Base-by-base conservation (phyloP, 2,329 filamentous ascomycete genomes). In the Alternaria angustiovoidea region DNA sequence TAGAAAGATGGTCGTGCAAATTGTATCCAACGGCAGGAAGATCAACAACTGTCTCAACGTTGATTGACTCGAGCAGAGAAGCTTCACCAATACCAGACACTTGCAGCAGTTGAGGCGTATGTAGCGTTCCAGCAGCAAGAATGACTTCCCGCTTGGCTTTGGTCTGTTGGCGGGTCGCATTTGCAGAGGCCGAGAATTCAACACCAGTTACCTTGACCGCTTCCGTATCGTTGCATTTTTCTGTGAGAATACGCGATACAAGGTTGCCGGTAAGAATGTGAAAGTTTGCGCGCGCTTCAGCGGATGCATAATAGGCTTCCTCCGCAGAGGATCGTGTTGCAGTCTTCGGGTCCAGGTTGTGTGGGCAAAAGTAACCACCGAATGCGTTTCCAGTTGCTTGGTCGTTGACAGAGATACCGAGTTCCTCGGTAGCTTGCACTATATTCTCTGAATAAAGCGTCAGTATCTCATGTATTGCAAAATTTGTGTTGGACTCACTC, bases 31-130 rank as follows among this genome's bases (percentile, higher is more conserved):
- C 69, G 2, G 67, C 70, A 5, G 72, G 67, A 16, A 75, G 65
- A 52, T 74, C 61, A 11, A 72, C 64, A 14, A 71, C 58, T 3
- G 62, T 59, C 3, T 60, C 38, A 3, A 71, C 65, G 3, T 64
- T 64, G 57, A 74, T 68, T 8, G 51, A 61, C 28, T 59, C 54
- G 4, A 74, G 68, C 5, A 69, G 58, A 7, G 57, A 42, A 18
- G 66, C 34, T 30, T 70, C 69, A 28, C 72, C 72, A n/a, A 75
- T 71, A 8, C 72, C 72, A 28, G 70, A 73, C 1, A 72, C 59
- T 32, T 74, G 72, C 11, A 75, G 61, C 1, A 75, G 46, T 51
- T 75, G 71, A 7, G 72, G 71, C 1, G 70, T 70, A 49, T 72
- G 70, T 7, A 75, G 30, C 22, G 69, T 12, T 20, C 72, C 72